Evolutionary conservation across 257 asterid genomes (phyloP), one percentile per base, ranked within the genome.

Genomic region (Jacaranda copaia): DNA sequence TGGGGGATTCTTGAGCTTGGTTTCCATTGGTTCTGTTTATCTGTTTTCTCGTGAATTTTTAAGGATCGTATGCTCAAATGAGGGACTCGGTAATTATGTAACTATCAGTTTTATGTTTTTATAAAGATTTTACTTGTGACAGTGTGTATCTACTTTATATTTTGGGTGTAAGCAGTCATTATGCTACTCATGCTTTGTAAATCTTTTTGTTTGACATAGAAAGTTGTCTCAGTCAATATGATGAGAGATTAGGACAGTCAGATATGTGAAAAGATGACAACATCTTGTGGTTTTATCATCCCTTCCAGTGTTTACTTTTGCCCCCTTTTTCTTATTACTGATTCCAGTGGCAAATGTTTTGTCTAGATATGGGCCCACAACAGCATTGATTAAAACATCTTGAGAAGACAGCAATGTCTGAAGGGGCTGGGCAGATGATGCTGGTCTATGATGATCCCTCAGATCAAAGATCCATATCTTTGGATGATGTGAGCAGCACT

Each of bases 401-500:
- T 74, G 77, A 49, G 75, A 62, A 79, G 70, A 48, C 81, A 40
- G 73, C 72, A 70, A 91, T 95, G 97, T 88, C 96, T 57, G 98
- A 90, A 77, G 98, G 90, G 71, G 90, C 82, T 65, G 94, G 79
- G 46, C 91, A 85, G 25, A 84, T 95, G 94, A 89, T 93, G 93
- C 84, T 88, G 79, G 82, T 89, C 36, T 93, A 91, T 69, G 97
- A 89, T 2, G 98, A 95, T 48, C 90, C 90, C 38, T 90, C 94
- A 1, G 99, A 91, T 80, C 98, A 91, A 46, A 87, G 97, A 80
- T 93, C 98, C 82, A 62, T 96, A 6, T 91, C 99, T 20, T 82
- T 88, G 52, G 98, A 95, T 65, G 97, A 91, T 48, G 77, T 96
- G 42, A 91, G 97, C 88, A 93, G 99, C 76, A 65, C 97, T 0